Evolutionary conservation across 805 yeast genomes (phyloP).

Genomic region (Sugiyamaella qingdaonensis): DNA sequence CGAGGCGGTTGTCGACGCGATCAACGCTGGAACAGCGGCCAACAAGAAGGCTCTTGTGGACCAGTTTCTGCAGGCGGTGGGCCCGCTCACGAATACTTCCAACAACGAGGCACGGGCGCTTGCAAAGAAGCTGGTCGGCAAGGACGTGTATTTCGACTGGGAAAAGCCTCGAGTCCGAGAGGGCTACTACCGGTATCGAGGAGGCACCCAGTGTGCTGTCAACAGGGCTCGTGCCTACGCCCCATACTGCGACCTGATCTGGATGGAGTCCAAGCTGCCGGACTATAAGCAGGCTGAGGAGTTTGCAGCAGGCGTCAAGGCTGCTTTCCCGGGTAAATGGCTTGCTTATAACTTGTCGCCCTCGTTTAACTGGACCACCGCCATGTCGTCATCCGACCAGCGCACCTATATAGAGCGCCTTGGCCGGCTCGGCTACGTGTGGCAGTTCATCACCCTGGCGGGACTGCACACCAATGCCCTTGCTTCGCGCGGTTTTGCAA

Average conservation of each 20-base stretch:
- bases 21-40: slow-evolving; percentile 53
- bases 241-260: slow-evolving; percentile 89
- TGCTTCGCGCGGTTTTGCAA: slow-evolving; percentile 80
- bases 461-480: slow-evolving; percentile 95
- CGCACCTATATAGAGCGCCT: slow-evolving; percentile 84
- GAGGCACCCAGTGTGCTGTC: slow-evolving; percentile 96
- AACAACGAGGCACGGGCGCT: slow-evolving; percentile 73
- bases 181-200: slow-evolving; percentile 93
- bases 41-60: slow-evolving; percentile 61
- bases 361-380: slow-evolving; percentile 95
- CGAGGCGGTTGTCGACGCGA: slow-evolving; percentile 85
- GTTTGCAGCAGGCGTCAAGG: slow-evolving; percentile 87
- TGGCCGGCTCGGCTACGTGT: slow-evolving; percentile 84
- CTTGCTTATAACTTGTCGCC: slow-evolving; percentile 95
- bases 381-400: slow-evolving; percentile 84
- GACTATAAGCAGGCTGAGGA: slow-evolving; percentile 91
- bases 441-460: slow-evolving; percentile 97
- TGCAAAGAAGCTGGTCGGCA: slow-evolving; percentile 71
- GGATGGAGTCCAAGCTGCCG: slow-evolving; percentile 98
- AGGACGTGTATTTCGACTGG: slow-evolving; percentile 89
- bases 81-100: slow-evolving; percentile 72
- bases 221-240: slow-evolving; percentile 95
- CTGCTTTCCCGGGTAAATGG: slow-evolving; percentile 85
- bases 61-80: slow-evolving; percentile 62
- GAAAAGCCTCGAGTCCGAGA: slow-evolving; percentile 92